Conservation (phyloP, 1,284 basidiomycete species). For the Cutaneotrichosporon spelunceum region DNA sequence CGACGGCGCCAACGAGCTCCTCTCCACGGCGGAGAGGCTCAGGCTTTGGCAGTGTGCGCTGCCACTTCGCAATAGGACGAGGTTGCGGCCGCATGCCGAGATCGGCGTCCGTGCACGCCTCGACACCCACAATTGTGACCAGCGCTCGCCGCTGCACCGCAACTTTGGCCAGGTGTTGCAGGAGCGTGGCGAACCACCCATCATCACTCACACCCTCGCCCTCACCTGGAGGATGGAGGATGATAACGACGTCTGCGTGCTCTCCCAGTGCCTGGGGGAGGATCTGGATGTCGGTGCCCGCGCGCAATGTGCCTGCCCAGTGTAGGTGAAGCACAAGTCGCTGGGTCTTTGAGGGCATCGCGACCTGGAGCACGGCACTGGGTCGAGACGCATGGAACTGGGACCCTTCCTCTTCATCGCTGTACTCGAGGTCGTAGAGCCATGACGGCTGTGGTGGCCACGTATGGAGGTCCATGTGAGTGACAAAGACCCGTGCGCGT, state of each 20-base stretch:
- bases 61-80: background rate
- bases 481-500: background rate
- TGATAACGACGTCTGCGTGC: background rate
- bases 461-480: constrained; percentile 2
- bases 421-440: constrained; percentile 8
- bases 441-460: constrained; percentile 3
- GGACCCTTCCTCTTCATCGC: constrained; percentile 4
- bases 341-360: background rate
- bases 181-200: background rate
- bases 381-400: constrained; percentile 1
- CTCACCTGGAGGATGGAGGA: background rate
- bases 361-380: constrained; percentile 2
- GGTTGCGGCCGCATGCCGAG: background rate
- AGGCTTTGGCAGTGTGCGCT: background rate
- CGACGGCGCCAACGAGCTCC: background rate
- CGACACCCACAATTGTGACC: background rate
- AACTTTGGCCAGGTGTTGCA: background rate
- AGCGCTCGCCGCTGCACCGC: background rate
- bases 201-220: background rate
- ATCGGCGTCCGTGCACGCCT: background rate
- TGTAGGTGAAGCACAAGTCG: constrained; percentile 1
- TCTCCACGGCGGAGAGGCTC: background rate
- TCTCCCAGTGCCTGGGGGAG: background rate
- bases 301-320: background rate
- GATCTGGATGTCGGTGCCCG: constrained; percentile 4